Evolutionary conservation across 148 eudicot species (phyloP).

Genomic region (Mesembryanthemum crystallinum): DNA sequence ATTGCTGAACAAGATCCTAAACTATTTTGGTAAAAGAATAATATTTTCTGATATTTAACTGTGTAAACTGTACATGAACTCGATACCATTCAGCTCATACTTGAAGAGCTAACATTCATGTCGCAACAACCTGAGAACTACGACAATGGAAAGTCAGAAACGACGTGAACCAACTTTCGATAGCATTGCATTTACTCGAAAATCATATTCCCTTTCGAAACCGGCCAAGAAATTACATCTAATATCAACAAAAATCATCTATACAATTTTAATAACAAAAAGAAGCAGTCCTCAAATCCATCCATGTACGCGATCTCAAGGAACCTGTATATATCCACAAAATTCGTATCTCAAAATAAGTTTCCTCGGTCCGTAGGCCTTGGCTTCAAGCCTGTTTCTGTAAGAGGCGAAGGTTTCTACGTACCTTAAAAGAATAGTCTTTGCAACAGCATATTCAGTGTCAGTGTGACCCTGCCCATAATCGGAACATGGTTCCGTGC

Average conservation of each 20-base stretch:
- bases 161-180: not conserved
- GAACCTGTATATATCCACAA: not conserved
- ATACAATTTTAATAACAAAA: constrained; percentile 19
- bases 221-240: not conserved
- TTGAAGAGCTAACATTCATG: no score
- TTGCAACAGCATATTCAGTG: constrained; percentile 3
- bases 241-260: constrained; percentile 6
- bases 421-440: not conserved
- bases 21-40: no score
- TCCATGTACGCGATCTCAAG: constrained; percentile 6
- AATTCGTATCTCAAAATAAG: not conserved
- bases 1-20: no score
- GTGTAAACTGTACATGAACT: no score
- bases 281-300: not conserved
- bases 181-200: not conserved
- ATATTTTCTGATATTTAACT: no score
- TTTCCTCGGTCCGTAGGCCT: not conserved
- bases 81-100: no score
- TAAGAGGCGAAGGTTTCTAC: not conserved
- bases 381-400: not conserved
- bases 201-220: not conserved
- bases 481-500: constrained; percentile 48
- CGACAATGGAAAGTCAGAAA: not conserved
- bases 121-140: not conserved
- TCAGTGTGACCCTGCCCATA: constrained; percentile 65